A percentile compares a stretch with the other conserved stretches of the same genome.
phyloP scores from a whole-genome alignment of 176 grass and related monocot genomes.

The Juncus effusus region DNA sequence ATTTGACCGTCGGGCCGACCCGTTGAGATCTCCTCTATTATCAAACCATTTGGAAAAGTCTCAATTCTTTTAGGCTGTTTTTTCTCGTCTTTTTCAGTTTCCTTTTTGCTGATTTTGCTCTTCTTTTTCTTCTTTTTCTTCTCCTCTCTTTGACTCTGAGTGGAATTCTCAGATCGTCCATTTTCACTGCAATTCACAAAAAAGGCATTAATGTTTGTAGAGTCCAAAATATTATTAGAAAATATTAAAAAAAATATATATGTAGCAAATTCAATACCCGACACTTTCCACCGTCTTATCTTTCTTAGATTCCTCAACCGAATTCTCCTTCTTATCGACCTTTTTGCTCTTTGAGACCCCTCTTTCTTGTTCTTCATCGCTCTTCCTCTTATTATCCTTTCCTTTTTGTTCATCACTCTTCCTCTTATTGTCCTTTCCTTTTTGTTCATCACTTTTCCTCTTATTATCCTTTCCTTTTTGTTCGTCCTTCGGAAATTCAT shows the following conservation, averaged over 20 bases:
- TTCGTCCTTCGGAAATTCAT: slow-evolving; percentile 45
- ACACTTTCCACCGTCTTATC: slow-evolving; percentile 23
- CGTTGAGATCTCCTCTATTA: slow-evolving; percentile 55
- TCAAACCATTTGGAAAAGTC: slow-evolving; percentile 78
- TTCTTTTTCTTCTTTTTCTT: slow-evolving; percentile 58
- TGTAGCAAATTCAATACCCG: slow-evolving; percentile 20
- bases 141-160: slow-evolving; percentile 11
- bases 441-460: slow-evolving; percentile 50
- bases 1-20: slow-evolving; percentile 85
- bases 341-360: neutral
- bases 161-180: neutral
- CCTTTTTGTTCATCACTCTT: slow-evolving; percentile 40
- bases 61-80: slow-evolving; percentile 39
- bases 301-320: slow-evolving; percentile 43
- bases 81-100: slow-evolving; percentile 32
- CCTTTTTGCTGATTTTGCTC: slow-evolving; percentile 37
- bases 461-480: slow-evolving; percentile 42
- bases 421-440: slow-evolving; percentile 50
- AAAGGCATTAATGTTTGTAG: neutral
- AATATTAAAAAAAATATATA: slow-evolving; percentile 16
- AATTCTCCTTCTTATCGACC: slow-evolving; percentile 26
- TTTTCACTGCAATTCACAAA: slow-evolving; percentile 14
- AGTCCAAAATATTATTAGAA: neutral
- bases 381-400: slow-evolving; percentile 37
- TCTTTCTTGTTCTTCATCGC: slow-evolving; percentile 43